These are phyloP conservation scores for Sequoia sempervirens DNA, from an alignment of 75 land plant species.

Conservation along the genomic window DNA sequence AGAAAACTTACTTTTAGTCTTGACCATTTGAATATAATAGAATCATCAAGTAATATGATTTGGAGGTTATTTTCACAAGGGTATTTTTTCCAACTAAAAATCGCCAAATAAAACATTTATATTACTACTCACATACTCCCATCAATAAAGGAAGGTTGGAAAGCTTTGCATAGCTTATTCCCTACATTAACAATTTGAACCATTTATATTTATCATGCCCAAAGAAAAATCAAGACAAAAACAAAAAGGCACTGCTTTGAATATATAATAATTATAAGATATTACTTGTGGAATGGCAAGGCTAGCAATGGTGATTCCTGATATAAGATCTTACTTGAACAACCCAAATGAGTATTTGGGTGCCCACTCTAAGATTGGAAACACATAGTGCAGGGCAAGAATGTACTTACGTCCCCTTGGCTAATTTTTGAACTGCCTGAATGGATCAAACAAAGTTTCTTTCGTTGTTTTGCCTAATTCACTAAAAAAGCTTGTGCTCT, in stretches of 20 bases:
- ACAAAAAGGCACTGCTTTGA: background rate
- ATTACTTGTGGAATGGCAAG: constrained; percentile 51
- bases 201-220: background rate
- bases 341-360: constrained; percentile 31
- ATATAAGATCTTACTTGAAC: constrained; percentile 36
- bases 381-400: constrained; percentile 40
- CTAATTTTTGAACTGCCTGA: constrained; percentile 26
- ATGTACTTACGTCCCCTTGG: constrained; percentile 5
- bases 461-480: constrained; percentile 2
- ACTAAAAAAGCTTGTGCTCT: background rate
- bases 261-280: background rate
- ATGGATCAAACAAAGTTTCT: constrained; percentile 30
- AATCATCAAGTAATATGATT: no score
- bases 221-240: background rate
- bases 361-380: constrained; percentile 59
- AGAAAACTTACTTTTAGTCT: no score
- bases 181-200: constrained; percentile 32
- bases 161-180: constrained; percentile 82
- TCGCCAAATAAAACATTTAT: no score
- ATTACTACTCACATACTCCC: constrained; percentile 66
- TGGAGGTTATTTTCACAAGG: no score
- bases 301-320: constrained; percentile 77
- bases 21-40: no score
- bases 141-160: constrained; percentile 72
- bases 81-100: no score